A percentile compares a stretch with the other conserved stretches of the same genome.
These are phyloP conservation scores for Calonectria leucothoes DNA, from an alignment of 2,329 filamentous ascomycete species.

Conservation along the genomic window DNA sequence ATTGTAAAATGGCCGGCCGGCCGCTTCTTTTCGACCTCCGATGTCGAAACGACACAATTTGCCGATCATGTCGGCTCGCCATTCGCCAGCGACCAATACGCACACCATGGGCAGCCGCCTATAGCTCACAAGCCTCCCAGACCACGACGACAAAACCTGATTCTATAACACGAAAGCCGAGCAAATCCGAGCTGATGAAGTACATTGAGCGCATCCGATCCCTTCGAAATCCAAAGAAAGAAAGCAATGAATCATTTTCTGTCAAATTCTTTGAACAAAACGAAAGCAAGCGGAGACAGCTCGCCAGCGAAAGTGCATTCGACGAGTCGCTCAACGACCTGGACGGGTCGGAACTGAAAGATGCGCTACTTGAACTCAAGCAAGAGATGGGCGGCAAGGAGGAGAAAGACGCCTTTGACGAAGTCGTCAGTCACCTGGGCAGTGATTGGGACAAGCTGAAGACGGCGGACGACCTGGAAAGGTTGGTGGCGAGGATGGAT, in stretches of 20 bases:
- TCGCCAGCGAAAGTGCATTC: slow-evolving; percentile 55
- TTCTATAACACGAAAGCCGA: slow-evolving; percentile 38
- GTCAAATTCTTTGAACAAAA: slow-evolving; percentile 64
- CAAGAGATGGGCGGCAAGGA: slow-evolving; percentile 49
- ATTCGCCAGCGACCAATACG: slow-evolving; percentile 42
- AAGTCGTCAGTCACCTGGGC: slow-evolving; percentile 50
- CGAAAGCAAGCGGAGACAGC: slow-evolving; percentile 48
- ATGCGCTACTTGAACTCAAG: slow-evolving; percentile 53
- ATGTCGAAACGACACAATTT: slow-evolving; percentile 50
- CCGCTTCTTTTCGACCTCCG: slow-evolving; percentile 49
- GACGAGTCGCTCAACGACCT: slow-evolving; percentile 50
- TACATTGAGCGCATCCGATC: slow-evolving; percentile 44
- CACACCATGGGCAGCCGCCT: slow-evolving; percentile 45
- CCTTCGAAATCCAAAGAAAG: slow-evolving; percentile 34
- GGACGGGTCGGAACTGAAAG: slow-evolving; percentile 50
- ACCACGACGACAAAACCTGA: slow-evolving; percentile 31
- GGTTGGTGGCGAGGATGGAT: slow-evolving; percentile 47
- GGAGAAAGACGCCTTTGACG: slow-evolving; percentile 48
- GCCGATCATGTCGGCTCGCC: slow-evolving; percentile 50
- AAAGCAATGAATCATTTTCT: slow-evolving; percentile 38
- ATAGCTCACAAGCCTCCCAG: slow-evolving; percentile 46
- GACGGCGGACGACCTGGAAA: slow-evolving; percentile 49
- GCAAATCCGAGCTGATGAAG: slow-evolving; percentile 40
- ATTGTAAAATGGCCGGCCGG: slow-evolving; percentile 49
- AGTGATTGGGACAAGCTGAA: slow-evolving; percentile 45